Evolutionary conservation across 2,329 filamentous ascomycete species (phyloP), one percentile per base, ranked within the genome.

Genomic region (Lecanoromycetidae sp.): DNA sequence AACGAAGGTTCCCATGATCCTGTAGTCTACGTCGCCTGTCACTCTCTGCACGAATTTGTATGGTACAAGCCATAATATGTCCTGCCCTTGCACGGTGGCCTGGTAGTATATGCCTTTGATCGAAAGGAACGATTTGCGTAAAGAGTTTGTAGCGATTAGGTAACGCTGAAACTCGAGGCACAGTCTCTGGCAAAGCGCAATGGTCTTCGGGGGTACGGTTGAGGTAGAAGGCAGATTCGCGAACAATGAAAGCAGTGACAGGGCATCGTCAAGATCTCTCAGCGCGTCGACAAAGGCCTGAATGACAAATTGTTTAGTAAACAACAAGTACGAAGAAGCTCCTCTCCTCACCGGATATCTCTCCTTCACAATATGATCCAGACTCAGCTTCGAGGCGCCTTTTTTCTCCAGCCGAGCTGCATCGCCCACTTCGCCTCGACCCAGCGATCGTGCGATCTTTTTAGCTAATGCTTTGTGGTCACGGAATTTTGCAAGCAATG

Each of bases 81-180:
- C 90, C 69, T 98, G 88, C 40, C 91, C 91, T 65, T 95, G 87
- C 52, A 98, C 93, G 43, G 82, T 95, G 20, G 90, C 91, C 69
- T 96, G 90, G 68, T 96, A 98, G 71, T 98, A 98, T 60, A 98
- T 96, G 52, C 91, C 91, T 74, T 98, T 98, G 69, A 98, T 96
- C 1, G 87, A 94, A 55, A 98, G 70, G 71, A 98, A 98, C 0
- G 88, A 94, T 71, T 95, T 96, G 61, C 86, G 84, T 57, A 98
- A 71, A 58, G 85, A 87, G 67, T 94, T 80, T 34, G 90, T 93
- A 38, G 82, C 77, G 61, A 98, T 98, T 53, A 98, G 75, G 67
- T 94, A 98, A 71, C 96, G 91, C 69, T 96, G 84, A 66, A 98
- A 98, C 69, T 98, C 91, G 64, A 90, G 81, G 58, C 83, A 90